phyloP scores from a whole-genome alignment of 768 basidiomycete genomes.

The Stropharia rugosoannulata region DNA sequence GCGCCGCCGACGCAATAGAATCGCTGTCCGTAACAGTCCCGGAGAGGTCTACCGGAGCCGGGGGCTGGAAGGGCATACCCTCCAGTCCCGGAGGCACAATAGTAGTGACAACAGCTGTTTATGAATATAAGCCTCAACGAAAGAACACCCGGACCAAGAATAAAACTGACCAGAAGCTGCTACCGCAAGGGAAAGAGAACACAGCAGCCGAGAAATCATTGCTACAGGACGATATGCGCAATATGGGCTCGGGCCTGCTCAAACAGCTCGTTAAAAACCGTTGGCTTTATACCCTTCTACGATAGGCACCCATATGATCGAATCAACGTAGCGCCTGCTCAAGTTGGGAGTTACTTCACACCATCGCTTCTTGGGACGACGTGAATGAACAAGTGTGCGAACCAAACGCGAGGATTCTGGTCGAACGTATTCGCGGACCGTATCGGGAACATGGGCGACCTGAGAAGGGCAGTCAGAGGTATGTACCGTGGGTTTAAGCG shows the following conservation, averaged over 20 bases:
- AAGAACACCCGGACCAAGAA: not conserved
- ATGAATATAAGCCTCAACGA: not conserved
- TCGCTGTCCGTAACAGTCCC: slow-evolving; percentile 2
- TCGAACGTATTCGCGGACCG: not conserved
- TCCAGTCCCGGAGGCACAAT: not conserved
- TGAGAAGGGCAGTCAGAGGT: not conserved
- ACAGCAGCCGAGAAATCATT: slow-evolving; percentile 1
- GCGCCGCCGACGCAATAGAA: not conserved
- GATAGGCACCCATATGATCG: not conserved
- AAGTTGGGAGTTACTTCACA: not conserved
- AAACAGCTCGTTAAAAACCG: not conserved
- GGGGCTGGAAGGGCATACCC: slow-evolving; percentile 2
- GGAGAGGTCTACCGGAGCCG: not conserved
- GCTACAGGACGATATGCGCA: not conserved
- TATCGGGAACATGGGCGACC: not conserved
- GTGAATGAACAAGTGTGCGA: not conserved
- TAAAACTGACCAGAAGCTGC: slow-evolving; percentile 3
- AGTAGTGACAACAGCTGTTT: not conserved
- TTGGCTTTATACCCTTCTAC: not conserved
- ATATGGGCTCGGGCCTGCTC: not conserved
- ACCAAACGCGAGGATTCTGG: not conserved
- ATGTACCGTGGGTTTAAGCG: not conserved
- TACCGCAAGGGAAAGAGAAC: not conserved
- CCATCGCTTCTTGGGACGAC: not conserved
- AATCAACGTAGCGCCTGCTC: not conserved